Conservation (phyloP, 2,329 filamentous ascomycete genomes). For the Colletotrichum lentis region DNA sequence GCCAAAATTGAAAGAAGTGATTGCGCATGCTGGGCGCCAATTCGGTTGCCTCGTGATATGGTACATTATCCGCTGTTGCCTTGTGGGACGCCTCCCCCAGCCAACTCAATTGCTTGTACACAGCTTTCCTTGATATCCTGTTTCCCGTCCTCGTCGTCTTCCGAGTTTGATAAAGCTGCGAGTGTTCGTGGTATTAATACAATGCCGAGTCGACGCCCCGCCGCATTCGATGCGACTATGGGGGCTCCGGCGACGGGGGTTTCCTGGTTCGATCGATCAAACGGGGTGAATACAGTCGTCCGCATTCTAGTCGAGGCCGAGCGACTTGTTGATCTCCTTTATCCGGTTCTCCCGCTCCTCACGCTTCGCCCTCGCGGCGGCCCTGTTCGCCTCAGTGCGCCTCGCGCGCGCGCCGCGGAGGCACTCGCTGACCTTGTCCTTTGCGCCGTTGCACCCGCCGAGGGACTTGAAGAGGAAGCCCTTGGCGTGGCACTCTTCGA, state of each 20-base stretch:
- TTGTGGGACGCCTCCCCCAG: background rate
- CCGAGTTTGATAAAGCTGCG: background rate
- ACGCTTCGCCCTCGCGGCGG: conserved; percentile 71
- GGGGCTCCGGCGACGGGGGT: too few relatives aligned
- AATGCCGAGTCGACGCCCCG: background rate
- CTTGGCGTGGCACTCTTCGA: conserved; percentile 92
- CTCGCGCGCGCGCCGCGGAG: conserved; percentile 82
- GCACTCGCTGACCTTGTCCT: conserved; percentile 84
- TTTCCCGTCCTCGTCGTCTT: background rate
- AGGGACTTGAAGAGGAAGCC: conserved; percentile 93
- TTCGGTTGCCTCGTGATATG: background rate
- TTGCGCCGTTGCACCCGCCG: conserved; percentile 89
- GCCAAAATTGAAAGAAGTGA: background rate
- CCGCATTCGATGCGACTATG: too few relatives aligned
- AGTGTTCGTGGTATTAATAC: conserved; percentile 19
- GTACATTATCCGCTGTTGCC: conserved; percentile 3
- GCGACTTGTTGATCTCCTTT: conserved; percentile 65
- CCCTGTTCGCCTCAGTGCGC: conserved; percentile 78
- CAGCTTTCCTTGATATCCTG: background rate
- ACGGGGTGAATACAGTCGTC: too few relatives aligned
- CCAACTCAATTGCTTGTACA: background rate
- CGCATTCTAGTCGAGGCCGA: conserved; percentile 44
- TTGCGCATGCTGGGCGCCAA: too few relatives aligned
- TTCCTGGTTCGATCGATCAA: background rate
- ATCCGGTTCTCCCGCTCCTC: conserved; percentile 76